These are phyloP conservation scores for Cadophora malorum DNA, from an alignment of 2,329 filamentous ascomycete genomes.

Conservation along the genomic window DNA sequence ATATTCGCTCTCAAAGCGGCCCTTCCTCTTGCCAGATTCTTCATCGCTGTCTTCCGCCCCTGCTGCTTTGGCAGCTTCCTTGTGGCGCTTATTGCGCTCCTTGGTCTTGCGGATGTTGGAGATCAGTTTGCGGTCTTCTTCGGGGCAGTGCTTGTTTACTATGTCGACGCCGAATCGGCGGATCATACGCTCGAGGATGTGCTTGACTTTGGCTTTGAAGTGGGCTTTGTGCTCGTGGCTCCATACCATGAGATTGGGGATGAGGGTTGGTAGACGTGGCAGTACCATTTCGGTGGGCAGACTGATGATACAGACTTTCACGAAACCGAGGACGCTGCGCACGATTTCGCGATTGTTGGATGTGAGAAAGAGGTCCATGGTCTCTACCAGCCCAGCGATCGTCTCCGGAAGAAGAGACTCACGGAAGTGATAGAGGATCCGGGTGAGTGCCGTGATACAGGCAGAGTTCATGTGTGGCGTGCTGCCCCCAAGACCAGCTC, in stretches of 20 bases:
- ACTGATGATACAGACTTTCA: slow-evolving; percentile 92
- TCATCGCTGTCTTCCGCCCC: slow-evolving; percentile 63
- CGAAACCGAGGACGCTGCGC: slow-evolving; percentile 90
- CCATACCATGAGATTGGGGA: slow-evolving; percentile 94
- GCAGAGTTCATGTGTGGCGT: slow-evolving; percentile 98
- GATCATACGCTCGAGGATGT: slow-evolving; percentile 94
- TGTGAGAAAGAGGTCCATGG: slow-evolving; percentile 94
- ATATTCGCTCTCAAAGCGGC: slow-evolving; percentile 88
- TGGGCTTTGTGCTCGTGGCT: slow-evolving; percentile 98
- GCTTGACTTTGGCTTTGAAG: slow-evolving; percentile 96
- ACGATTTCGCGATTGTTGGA: slow-evolving; percentile 98
- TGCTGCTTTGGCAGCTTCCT: slow-evolving; percentile 68
- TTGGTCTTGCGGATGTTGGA: slow-evolving; percentile 95
- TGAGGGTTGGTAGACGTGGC: slow-evolving; percentile 75
- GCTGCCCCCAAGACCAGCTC: slow-evolving; percentile 88
- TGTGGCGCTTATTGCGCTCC: slow-evolving; percentile 89
- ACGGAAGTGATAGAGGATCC: slow-evolving; percentile 93
- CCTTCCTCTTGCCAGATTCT: slow-evolving; percentile 57
- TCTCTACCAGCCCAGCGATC: slow-evolving; percentile 85
- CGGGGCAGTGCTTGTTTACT: slow-evolving; percentile 81
- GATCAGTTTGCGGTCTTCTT: slow-evolving; percentile 87
- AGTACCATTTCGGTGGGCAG: slow-evolving; percentile 81
- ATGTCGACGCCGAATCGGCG: slow-evolving; percentile 85
- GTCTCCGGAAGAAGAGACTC: slow-evolving; percentile 70
- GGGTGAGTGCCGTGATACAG: slow-evolving; percentile 91